A percentile compares a stretch with the other conserved stretches of the same genome.
Conservation (phyloP, 2,329 filamentous ascomycete species). For the Alternaria arbusti region DNA sequence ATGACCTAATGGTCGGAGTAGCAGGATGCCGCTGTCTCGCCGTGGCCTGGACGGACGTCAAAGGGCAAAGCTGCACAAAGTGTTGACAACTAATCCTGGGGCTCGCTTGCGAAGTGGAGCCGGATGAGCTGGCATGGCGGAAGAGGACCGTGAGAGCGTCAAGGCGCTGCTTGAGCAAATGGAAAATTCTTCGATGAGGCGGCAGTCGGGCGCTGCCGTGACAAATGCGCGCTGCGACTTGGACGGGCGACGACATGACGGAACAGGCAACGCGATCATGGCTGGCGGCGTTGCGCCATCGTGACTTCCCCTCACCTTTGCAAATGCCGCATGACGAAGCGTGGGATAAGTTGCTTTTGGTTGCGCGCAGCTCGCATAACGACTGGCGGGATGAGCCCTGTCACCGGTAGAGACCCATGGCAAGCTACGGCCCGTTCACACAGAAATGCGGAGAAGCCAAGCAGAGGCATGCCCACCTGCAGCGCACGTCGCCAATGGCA, state of each 20-base stretch:
- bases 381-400: conserved; percentile 16
- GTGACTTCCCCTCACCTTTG: conserved; percentile 13
- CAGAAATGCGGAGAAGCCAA: conserved; percentile 29
- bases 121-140: conserved; percentile 20
- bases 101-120: conserved; percentile 24
- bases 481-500: conserved; percentile 9
- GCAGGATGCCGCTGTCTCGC: conserved; percentile 21
- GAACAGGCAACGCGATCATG: conserved; percentile 1
- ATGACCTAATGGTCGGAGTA: conserved; percentile 27
- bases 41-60: conserved; percentile 20
- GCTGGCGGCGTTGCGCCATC: conserved; percentile 27
- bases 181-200: conserved; percentile 6
- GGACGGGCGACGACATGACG: conserved; percentile 5
- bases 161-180: background rate
- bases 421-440: conserved; percentile 25
- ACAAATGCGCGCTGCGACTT: background rate
- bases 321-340: conserved; percentile 26
- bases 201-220: conserved; percentile 5
- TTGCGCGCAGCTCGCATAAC: conserved; percentile 20
- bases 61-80: conserved; percentile 8
- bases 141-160: conserved; percentile 8
- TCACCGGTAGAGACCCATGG: conserved; percentile 13
- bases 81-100: conserved; percentile 8
- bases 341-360: conserved; percentile 24
- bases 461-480: conserved; percentile 6